Evolutionary conservation across 192 early-diverging fungal genomes (phyloP).

Genomic region (Backusella luteola): DNA sequence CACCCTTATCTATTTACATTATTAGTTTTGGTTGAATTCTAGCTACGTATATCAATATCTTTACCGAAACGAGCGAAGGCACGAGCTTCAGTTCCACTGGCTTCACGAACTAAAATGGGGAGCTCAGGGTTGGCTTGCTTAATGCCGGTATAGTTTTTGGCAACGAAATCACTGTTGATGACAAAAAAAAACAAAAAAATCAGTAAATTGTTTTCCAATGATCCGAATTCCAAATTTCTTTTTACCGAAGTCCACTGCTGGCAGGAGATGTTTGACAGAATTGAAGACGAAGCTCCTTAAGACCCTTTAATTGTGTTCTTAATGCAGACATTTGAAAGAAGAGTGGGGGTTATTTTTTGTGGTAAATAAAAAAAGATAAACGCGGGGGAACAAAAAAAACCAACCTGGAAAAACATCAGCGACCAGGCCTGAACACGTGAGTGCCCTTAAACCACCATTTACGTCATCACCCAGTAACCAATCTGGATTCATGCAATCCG

Average conservation of each 20-base stretch:
- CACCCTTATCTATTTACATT: constrained; percentile 66
- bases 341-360: not conserved
- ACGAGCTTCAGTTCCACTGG: constrained; percentile 76
- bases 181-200: constrained; percentile 11
- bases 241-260: constrained; percentile 78
- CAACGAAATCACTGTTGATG: constrained; percentile 75
- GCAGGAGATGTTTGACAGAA: constrained; percentile 77
- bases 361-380: constrained; percentile 11
- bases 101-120: constrained; percentile 91
- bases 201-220: not conserved
- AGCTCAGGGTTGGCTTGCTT: constrained; percentile 86
- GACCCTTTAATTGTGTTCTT: constrained; percentile 51
- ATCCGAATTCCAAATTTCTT: not conserved
- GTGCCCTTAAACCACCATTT: not conserved
- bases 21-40: not conserved
- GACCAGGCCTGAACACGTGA: not conserved
- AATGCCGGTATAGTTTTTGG: constrained; percentile 75
- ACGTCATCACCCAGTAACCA: not conserved
- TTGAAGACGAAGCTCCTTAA: constrained; percentile 92
- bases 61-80: constrained; percentile 91
- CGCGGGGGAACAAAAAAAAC: not conserved
- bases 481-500: not conserved
- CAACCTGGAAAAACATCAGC: not conserved
- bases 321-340: constrained; percentile 29
- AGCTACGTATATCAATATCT: not conserved